phyloP scores from a whole-genome alignment of 805 yeast genomes.

The Wickerhamiella azyma region DNA sequence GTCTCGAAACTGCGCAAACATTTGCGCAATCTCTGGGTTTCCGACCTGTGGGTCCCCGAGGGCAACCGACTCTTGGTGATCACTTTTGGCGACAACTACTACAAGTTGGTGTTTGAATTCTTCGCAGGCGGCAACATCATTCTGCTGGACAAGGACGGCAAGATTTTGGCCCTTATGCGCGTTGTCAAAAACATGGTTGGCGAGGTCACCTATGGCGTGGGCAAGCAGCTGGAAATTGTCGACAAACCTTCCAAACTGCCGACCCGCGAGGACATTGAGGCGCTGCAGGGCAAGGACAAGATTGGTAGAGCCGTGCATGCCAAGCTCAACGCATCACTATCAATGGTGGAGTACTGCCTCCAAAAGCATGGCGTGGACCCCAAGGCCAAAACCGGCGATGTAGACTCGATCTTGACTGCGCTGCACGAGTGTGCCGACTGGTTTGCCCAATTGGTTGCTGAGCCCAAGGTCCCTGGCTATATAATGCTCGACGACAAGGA shows the following conservation, averaged over 20 bases:
- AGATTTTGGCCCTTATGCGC: conserved; percentile 63
- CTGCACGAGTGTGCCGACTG: conserved; percentile 25
- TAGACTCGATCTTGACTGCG: conserved; percentile 15
- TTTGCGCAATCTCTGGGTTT: conserved; percentile 62
- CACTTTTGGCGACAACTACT: conserved; percentile 70
- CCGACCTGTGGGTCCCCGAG: conserved; percentile 58
- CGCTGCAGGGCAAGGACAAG: conserved; percentile 12
- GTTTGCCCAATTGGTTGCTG: conserved; percentile 12
- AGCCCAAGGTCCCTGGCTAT: conserved; percentile 11
- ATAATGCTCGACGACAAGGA: conserved; percentile 13
- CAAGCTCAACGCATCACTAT: conserved; percentile 62
- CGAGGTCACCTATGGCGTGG: conserved; percentile 44
- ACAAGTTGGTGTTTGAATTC: conserved; percentile 70
- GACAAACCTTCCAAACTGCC: conserved; percentile 32
- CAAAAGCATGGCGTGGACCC: conserved; percentile 35
- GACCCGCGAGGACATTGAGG: conserved; percentile 31
- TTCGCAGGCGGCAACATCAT: conserved; percentile 91
- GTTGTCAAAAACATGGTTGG: conserved; percentile 35
- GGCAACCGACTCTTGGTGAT: conserved; percentile 75
- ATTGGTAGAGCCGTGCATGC: conserved; percentile 56
- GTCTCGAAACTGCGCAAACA: conserved; percentile 79
- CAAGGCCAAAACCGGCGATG: conserved; percentile 24
- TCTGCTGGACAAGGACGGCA: conserved; percentile 52
- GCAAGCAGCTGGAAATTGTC: conserved; percentile 32
- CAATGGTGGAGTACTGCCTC: conserved; percentile 51